A percentile compares a stretch with the other conserved stretches of the same genome.
These are phyloP conservation scores for Haplosporangium sp. DNA, from an alignment of 371 early-diverging fungal genomes.

Conservation along the genomic window DNA sequence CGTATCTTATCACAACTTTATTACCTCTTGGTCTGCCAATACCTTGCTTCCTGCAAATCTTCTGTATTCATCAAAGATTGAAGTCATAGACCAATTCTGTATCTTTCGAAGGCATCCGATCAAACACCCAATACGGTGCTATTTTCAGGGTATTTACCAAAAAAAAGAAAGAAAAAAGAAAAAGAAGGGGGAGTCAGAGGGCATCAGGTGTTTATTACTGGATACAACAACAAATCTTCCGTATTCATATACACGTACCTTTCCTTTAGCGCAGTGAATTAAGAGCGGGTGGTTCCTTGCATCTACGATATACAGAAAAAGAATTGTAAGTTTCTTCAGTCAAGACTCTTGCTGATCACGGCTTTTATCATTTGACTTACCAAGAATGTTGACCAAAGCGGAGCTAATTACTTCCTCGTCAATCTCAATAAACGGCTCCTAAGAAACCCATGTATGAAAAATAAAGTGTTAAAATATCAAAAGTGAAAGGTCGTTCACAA, in stretches of 20 bases:
- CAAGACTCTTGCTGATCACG: too few relatives aligned
- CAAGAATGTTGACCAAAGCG: slow-evolving; percentile 82
- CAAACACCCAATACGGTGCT: slow-evolving; percentile 93
- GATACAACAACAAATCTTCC: too few relatives aligned
- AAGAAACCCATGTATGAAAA: not conserved
- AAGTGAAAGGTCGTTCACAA: not conserved
- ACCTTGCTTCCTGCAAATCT: slow-evolving; percentile 93
- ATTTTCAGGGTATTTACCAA: not conserved
- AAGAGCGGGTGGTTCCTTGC: slow-evolving; percentile 85
- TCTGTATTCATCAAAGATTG: slow-evolving; percentile 96
- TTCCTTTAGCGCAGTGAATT: slow-evolving; percentile 95
- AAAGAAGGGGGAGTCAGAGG: too few relatives aligned
- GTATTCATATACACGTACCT: slow-evolving; percentile 59
- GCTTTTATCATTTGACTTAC: slow-evolving; percentile 30
- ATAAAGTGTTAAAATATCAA: too few relatives aligned
- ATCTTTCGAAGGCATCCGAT: slow-evolving; percentile 94
- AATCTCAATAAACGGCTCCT: slow-evolving; percentile 94
- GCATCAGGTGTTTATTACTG: too few relatives aligned
- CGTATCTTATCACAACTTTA: too few relatives aligned
- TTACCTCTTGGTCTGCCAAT: slow-evolving; percentile 93
- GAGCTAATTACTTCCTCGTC: slow-evolving; percentile 82
- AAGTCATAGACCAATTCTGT: slow-evolving; percentile 94
- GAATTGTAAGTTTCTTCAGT: not conserved
- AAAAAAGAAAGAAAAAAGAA: not conserved
- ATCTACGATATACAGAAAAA: slow-evolving; percentile 57